Evolutionary conservation across 1,284 basidiomycete genomes (phyloP), one percentile per base, ranked within the genome.

Genomic region (Leccinum pallidistipes): DNA sequence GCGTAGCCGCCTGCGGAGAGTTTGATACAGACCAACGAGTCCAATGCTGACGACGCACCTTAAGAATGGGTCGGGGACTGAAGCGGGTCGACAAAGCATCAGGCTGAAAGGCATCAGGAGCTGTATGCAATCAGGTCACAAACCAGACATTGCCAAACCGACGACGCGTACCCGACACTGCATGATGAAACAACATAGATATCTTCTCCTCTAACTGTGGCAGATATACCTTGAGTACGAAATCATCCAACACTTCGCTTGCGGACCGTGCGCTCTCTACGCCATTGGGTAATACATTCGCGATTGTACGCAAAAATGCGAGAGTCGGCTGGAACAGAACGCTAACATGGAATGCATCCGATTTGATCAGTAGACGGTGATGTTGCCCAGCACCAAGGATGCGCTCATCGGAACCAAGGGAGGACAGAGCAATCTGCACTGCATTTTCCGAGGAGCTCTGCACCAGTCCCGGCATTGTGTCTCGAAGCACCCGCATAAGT

Each of bases 151-250:
- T 47, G 21, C n/a, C 55, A 38, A 53, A 50, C 40, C 21, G 50
- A 61, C 59, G 40, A n/a, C 27, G 70, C 78, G 53, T 74, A 91
- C 93, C 88, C 18, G 88, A 88, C 4, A 96, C 87, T 12, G 94
- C 87, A 60, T 91, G 85, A 72, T 94, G 93, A 77, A 98, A 98
- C 34, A 97, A 79, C 56, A 86, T 81, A 0, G 92, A 89, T 47
- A 98, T 94, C 75, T 95, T 97, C 69, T 98, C 96, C 75, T 98
- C 96, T 62, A 99, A 78, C 74, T 97, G 95, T 0, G 97, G 96
- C 49, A 99, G 78, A 78, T 98, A 99, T 0, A 95, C 90, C 64
- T 91, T 91, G 58, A 94, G 81, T 7, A 99, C 95, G 73, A 99
- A 99, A 60, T 98, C 95, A 64, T 98, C 95, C 62, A 99, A 74